Evolutionary conservation across 179 eudicot species (phyloP).

Genomic region (Silene vulgaris): DNA sequence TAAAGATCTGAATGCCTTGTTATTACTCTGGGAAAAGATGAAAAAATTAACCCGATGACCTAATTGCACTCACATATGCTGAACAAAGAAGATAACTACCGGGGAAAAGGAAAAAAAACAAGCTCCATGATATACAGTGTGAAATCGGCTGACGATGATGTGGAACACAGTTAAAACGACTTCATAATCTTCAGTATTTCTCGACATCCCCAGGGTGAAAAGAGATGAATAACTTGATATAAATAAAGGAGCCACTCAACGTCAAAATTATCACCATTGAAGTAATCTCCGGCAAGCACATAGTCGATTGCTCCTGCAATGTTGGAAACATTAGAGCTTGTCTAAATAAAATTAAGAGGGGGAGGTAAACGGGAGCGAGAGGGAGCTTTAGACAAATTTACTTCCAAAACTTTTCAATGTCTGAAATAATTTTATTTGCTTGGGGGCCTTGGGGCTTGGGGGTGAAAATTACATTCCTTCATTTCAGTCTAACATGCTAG

Average conservation of each 20-base stretch:
- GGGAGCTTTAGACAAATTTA: too few relatives aligned
- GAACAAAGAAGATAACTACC: not conserved
- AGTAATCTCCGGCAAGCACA: constrained; percentile 15
- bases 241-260: not conserved
- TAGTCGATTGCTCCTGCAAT: constrained; percentile 14
- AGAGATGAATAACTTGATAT: not conserved
- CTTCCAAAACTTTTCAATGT: too few relatives aligned
- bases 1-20: not conserved
- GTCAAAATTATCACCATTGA: constrained; percentile 2
- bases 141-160: constrained; percentile 12
- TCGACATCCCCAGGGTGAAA: constrained; percentile 2
- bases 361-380: too few relatives aligned
- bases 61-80: constrained; percentile 3
- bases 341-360: not conserved
- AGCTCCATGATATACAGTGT: constrained; percentile 1
- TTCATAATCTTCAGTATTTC: not conserved
- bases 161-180: constrained; percentile 5
- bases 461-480: too few relatives aligned
- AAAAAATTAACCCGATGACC: not conserved
- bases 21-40: not conserved
- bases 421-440: too few relatives aligned
- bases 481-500: too few relatives aligned
- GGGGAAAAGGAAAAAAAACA: constrained; percentile 3
- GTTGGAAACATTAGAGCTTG: not conserved
- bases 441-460: too few relatives aligned